Base-by-base conservation (phyloP, 2,329 filamentous ascomycete species). In the Pochonia chlamydosporia region DNA sequence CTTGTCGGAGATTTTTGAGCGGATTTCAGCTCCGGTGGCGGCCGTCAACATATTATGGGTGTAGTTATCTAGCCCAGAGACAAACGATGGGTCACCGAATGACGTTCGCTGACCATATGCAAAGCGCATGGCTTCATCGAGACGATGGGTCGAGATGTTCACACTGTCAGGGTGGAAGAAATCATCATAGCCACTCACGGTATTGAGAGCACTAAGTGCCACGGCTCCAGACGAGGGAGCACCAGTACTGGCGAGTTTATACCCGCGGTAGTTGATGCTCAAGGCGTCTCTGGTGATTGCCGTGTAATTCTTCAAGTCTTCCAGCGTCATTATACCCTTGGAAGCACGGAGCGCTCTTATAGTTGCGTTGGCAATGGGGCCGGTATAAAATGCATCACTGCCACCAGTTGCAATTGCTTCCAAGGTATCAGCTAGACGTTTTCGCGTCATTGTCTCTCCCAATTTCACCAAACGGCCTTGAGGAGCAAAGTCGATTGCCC, bases 121-220 rank as follows among this genome's bases (percentile, higher is more conserved):
- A 63, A 95, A 96, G 18, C 89, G 80, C 70, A 96, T 88, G 11
- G 90, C 86, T 72, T 97, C 92, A 59, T 89, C 82, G 53, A 96
- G 76, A 10, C 87, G 81, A 66, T 97, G 92, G 1, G 84, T 85
- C 30, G 83, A 89, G 0, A 93, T 68, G 55, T 89, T 84, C 43
- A 69, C 67, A 3, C 70, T 66, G 2, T 70, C 65, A 2, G 73
- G 65, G 14, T 79, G 61, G 50, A 81, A 82, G 21, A 82, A 71
- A 33, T 70, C 64, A 3, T 74, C 68, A 63, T 86, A 95, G n/a
- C 87, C 85, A 63, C 91, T 84, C 64, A 96, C 77, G 25, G 84
- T 89, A 60, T 95, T 95, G 59, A 97, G 72, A 3, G 84, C 82
- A 47, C 80, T 82, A 55, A 95, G 71, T 4, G 81, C 82, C 1